A percentile compares a stretch with the other conserved stretches of the same genome.
Conservation (phyloP, 306 rosid genomes). For the Quercus robur region DNA sequence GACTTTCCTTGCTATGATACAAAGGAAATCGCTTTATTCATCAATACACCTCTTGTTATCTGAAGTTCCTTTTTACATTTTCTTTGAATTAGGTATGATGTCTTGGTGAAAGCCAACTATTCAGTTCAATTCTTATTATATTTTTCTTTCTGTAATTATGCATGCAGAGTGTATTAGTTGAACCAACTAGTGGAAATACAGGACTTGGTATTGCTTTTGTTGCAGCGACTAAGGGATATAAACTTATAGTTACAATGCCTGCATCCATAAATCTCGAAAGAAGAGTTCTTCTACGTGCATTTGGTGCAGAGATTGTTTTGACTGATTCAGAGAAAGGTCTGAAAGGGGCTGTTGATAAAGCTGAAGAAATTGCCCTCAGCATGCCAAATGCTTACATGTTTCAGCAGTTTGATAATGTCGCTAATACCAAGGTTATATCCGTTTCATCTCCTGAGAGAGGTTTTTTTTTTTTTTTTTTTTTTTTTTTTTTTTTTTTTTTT, state of each 20-base stretch:
- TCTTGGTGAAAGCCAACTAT: constrained; percentile 7
- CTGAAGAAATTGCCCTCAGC: constrained; percentile 64
- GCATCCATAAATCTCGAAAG: constrained; percentile 83
- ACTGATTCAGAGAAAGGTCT: constrained; percentile 83
- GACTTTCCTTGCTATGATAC: background rate
- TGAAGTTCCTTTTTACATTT: background rate
- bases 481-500: constrained; percentile 2
- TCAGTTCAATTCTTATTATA: constrained; percentile 13
- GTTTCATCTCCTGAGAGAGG: constrained; percentile 20
- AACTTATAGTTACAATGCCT: constrained; percentile 85
- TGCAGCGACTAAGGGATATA: constrained; percentile 85
- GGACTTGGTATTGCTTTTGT: constrained; percentile 91
- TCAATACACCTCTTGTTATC: background rate
- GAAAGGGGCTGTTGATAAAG: constrained; percentile 91
- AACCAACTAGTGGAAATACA: constrained; percentile 95
- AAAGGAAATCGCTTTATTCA: background rate
- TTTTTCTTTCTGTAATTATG: constrained; percentile 24
- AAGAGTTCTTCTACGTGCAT: constrained; percentile 85
- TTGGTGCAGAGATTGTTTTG: constrained; percentile 88
- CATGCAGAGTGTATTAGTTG: constrained; percentile 87
- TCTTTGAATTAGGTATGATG: background rate
- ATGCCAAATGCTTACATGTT: constrained; percentile 85
- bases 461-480: background rate
- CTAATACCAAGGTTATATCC: constrained; percentile 67
- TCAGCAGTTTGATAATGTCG: constrained; percentile 82